phyloP scores from a whole-genome alignment of 495 filamentous ascomycete species.

The Lindgomyces ingoldianus region DNA sequence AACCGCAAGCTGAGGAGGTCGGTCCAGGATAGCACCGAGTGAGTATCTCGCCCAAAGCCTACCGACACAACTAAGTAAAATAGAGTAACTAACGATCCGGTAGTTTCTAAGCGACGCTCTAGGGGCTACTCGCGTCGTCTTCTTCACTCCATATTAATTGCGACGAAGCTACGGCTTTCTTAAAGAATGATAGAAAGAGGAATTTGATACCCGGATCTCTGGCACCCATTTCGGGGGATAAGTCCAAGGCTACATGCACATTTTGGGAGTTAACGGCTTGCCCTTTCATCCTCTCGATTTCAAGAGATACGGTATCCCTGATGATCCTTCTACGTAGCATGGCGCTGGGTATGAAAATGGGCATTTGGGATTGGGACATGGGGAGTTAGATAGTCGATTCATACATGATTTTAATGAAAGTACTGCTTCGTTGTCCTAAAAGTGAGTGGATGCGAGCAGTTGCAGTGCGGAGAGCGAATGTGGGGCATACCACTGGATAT shows the following conservation, averaged over 20 bases:
- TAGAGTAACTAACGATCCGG: background rate
- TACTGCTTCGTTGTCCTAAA: too few relatives aligned
- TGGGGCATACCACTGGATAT: too few relatives aligned
- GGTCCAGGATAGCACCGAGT: constrained; percentile 59
- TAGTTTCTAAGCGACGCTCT: constrained; percentile 1
- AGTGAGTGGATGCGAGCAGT: too few relatives aligned
- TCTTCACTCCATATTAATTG: background rate
- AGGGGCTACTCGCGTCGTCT: background rate
- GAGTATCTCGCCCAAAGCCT: constrained; percentile 36
- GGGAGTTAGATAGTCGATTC: background rate
- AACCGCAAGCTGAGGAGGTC: constrained; percentile 71
- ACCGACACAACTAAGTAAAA: background rate
- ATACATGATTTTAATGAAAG: too few relatives aligned
- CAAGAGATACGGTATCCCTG: background rate
- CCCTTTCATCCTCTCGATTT: background rate
- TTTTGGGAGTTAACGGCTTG: constrained; percentile 5
- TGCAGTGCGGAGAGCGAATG: too few relatives aligned
- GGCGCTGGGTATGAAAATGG: background rate
- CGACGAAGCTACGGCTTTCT: constrained; percentile 1
- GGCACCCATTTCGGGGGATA: constrained; percentile 3
- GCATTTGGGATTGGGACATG: background rate
- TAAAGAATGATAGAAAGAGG: constrained; percentile 7
- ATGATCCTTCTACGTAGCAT: background rate
- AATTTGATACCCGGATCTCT: constrained; percentile 30
- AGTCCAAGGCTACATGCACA: constrained; percentile 10